phyloP scores from a whole-genome alignment of 2,329 filamentous ascomycete species.

The Penicillium psychrosexuale region DNA sequence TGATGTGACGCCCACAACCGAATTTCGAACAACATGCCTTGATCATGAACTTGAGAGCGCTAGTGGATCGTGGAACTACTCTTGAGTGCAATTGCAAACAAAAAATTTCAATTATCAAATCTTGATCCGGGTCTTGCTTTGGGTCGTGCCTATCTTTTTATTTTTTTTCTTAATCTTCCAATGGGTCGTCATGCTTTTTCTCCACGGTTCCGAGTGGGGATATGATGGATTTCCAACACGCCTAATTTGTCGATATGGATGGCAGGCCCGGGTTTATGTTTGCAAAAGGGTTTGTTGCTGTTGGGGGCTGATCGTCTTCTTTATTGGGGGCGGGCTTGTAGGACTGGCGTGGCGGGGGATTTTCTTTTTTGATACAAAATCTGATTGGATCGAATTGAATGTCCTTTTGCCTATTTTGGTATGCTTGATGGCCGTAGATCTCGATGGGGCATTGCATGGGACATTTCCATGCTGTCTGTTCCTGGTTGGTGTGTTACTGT shows the following conservation, averaged over 20 bases:
- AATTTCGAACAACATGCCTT: conserved; percentile 10
- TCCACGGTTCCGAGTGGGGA: conserved; percentile 9
- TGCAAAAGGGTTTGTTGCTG: conserved; percentile 2
- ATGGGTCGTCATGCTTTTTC: neutral
- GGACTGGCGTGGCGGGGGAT: conserved; percentile 17
- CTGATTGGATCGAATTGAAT: conserved; percentile 28
- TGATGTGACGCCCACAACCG: conserved; percentile 19
- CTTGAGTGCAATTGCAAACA: conserved; percentile 16
- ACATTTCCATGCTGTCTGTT: conserved; percentile 6
- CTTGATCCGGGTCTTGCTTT: conserved; percentile 10
- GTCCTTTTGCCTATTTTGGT: conserved; percentile 13
- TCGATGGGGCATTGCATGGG: neutral
- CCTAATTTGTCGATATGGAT: neutral
- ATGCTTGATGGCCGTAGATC: neutral
- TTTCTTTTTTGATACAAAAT: conserved; percentile 25
- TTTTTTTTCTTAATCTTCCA: conserved; percentile 1
- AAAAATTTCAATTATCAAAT: conserved; percentile 12
- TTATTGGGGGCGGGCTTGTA: conserved; percentile 12
- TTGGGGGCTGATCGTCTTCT: conserved; percentile 9
- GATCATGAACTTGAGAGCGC: conserved; percentile 18
- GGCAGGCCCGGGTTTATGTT: conserved; percentile 6
- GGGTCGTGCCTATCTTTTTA: neutral
- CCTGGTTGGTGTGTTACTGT: neutral
- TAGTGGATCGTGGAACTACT: conserved; percentile 25
- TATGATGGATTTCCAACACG: neutral